Evolutionary conservation across 768 basidiomycete genomes (phyloP).

Genomic region (Mycena maculata): DNA sequence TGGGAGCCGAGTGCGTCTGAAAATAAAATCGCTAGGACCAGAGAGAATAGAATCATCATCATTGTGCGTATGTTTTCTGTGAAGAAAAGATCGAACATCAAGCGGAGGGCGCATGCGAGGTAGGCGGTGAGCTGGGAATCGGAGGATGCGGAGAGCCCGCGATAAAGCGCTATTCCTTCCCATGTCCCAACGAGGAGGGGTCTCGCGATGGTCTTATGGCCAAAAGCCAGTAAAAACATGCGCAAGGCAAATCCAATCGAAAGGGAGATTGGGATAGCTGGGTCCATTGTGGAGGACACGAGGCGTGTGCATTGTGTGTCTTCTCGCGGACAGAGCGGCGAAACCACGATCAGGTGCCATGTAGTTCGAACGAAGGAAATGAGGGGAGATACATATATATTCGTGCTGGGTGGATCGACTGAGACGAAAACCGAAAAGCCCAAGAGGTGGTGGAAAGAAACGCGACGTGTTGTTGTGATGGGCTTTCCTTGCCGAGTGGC

Average conservation of each 20-base stretch:
- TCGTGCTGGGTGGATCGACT: no score
- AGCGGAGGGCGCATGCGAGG: conserved; percentile 56
- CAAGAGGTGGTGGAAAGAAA: no score
- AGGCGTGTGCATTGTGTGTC: conserved; percentile 20
- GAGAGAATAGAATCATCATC: conserved; percentile 20
- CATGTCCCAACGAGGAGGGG: conserved; percentile 56
- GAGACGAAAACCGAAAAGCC: no score
- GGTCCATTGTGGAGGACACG: conserved; percentile 51
- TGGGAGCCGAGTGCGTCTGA: conserved; percentile 24
- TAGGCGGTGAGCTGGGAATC: conserved; percentile 47
- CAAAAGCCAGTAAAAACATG: conserved; percentile 24
- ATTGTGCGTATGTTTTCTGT: conserved; percentile 42
- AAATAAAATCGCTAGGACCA: conserved; percentile 22
- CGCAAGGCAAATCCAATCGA: conserved; percentile 22
- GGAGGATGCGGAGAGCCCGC: conserved; percentile 44
- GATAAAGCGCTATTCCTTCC: conserved; percentile 58
- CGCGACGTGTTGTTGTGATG: no score
- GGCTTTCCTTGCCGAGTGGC: no score
- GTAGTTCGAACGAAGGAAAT: no score
- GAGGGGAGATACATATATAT: no score
- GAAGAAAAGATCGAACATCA: conserved; percentile 56
- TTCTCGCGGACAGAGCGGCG: neutral
- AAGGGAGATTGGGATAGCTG: conserved; percentile 48
- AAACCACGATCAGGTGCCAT: conserved; percentile 14
- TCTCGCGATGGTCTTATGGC: conserved; percentile 42